Conservation (phyloP, 176 grass and related monocot genomes). For the Avena sativa region DNA sequence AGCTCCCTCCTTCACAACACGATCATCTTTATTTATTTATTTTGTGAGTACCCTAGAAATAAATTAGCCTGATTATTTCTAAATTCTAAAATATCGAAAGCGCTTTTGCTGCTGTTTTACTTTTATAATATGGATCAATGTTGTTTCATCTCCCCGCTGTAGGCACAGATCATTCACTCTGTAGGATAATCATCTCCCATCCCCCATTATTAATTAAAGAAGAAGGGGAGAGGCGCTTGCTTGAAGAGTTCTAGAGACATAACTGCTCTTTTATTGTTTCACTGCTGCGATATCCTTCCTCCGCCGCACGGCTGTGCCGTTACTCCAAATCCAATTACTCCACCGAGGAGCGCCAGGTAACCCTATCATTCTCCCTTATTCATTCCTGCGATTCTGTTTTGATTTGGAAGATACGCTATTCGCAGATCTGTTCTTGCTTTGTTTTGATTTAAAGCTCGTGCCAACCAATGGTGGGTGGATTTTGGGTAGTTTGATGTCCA, state of each 20-base stretch:
- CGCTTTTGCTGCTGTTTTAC: neutral
- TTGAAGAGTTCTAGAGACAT: neutral
- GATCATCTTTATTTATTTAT: neutral
- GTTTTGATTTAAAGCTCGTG: neutral
- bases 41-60: neutral
- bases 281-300: neutral
- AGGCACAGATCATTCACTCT: neutral
- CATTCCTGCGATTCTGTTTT: neutral
- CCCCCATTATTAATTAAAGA: neutral
- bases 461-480: neutral
- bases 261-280: no score
- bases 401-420: neutral
- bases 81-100: neutral
- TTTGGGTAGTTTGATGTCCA: neutral
- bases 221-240: neutral
- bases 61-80: neutral
- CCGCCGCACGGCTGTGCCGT: neutral
- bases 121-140: neutral
- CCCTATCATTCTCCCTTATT: neutral
- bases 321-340: neutral
- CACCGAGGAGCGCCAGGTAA: constrained; percentile 30
- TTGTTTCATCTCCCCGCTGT: neutral
- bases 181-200: neutral
- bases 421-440: neutral
- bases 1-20: neutral